These are phyloP conservation scores for Trifolium subterraneum DNA, from an alignment of 306 rosid species.

Conservation along the genomic window DNA sequence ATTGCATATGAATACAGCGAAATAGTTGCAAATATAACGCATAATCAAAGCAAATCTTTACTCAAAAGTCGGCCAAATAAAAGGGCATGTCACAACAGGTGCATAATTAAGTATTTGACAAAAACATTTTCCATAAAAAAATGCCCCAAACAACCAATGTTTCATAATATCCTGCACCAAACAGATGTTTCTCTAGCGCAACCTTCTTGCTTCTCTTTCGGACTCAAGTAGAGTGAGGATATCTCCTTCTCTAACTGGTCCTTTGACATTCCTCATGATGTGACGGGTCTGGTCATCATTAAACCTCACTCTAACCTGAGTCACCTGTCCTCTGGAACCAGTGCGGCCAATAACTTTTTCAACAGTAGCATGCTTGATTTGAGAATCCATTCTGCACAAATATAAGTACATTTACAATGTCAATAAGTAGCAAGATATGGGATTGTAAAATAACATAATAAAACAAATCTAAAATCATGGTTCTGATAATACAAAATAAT, in stretches of 20 bases:
- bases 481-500: background rate
- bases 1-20: background rate
- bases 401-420: background rate
- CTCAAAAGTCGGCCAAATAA: background rate
- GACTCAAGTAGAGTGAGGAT: slow-evolving; percentile 1
- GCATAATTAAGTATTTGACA: background rate
- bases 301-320: slow-evolving; percentile 23
- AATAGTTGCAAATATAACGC: background rate
- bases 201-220: slow-evolving; percentile 28
- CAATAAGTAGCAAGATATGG: background rate
- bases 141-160: background rate
- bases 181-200: background rate
- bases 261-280: slow-evolving; percentile 23
- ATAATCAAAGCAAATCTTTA: background rate
- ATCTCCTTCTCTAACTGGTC: background rate
- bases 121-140: background rate
- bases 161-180: background rate
- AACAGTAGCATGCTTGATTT: background rate
- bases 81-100: background rate
- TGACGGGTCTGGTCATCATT: background rate
- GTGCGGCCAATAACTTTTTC: background rate
- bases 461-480: background rate
- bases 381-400: slow-evolving; percentile 19
- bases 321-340: slow-evolving; percentile 28
- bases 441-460: background rate